Conservation (phyloP, 345 rosid genomes). For the Stellera chamaejasme region DNA sequence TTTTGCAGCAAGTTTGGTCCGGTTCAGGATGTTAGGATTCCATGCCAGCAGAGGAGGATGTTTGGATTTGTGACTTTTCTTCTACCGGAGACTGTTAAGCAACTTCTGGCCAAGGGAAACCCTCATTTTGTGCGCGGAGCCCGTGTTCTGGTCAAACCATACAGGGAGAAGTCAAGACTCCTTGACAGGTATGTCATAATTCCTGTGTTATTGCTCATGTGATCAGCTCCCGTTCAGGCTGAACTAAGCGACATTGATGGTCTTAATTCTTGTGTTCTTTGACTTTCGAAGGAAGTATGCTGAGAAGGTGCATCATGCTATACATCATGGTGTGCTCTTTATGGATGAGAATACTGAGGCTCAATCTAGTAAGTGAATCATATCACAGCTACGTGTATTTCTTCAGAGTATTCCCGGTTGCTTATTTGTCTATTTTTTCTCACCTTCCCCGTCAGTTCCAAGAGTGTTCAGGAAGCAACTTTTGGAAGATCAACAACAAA, state of each 20-base stretch:
- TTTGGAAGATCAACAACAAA: conserved; percentile 39
- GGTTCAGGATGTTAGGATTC: conserved; percentile 95
- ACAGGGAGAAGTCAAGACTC: conserved; percentile 76
- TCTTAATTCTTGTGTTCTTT: not conserved
- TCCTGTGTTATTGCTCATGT: not conserved
- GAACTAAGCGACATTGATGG: no score
- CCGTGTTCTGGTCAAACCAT: conserved; percentile 96
- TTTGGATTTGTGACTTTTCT: conserved; percentile 89
- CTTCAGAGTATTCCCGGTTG: not conserved
- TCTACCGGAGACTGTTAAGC: conserved; percentile 58
- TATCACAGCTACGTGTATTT: not conserved
- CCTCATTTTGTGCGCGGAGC: conserved; percentile 94
- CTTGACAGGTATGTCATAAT: conserved; percentile 40
- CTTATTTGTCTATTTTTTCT: not conserved
- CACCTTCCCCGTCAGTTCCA: conserved; percentile 27
- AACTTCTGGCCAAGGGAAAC: conserved; percentile 71
- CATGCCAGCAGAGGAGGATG: conserved; percentile 92
- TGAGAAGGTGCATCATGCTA: conserved; percentile 45
- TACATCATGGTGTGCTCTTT: conserved; percentile 33
- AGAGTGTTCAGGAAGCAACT: conserved; percentile 35
- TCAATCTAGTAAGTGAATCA: conserved; percentile 36
- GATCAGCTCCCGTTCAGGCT: no score
- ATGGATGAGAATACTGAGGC: conserved; percentile 55
- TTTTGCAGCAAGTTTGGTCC: conserved; percentile 67
- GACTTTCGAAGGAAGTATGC: conserved; percentile 33